Conservation (phyloP, 306 rosid genomes). For the Astragalus membranaceus region DNA sequence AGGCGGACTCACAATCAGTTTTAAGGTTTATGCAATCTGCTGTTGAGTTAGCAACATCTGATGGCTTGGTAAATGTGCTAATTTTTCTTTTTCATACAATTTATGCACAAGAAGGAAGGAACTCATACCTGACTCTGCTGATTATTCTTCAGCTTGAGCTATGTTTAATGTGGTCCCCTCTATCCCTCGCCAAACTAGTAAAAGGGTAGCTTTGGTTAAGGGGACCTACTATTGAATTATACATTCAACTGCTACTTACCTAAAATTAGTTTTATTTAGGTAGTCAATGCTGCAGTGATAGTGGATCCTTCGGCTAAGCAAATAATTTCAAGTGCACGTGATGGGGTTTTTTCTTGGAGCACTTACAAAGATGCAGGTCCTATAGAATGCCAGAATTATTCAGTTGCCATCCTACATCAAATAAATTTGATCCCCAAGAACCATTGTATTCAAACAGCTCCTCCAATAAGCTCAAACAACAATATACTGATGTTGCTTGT, state of each 20-base stretch:
- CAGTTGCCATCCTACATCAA: constrained; percentile 16
- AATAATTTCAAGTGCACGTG: constrained; percentile 63
- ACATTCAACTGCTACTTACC: neutral
- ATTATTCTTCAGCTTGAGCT: constrained; percentile 7
- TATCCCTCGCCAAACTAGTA: neutral
- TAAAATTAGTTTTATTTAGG: constrained; percentile 33
- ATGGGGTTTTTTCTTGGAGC: constrained; percentile 47
- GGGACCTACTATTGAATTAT: neutral
- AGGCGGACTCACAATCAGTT: constrained; percentile 51
- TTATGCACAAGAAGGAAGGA: constrained; percentile 3
- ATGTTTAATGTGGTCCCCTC: neutral
- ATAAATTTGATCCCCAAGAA: constrained; percentile 24
- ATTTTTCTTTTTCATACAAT: neutral
- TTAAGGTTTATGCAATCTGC: constrained; percentile 61
- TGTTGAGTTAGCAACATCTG: constrained; percentile 59
- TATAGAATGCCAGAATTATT: constrained; percentile 19
- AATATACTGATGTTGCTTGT: constrained; percentile 43
- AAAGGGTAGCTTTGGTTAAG: neutral
- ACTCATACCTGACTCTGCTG: neutral
- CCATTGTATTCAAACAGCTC: constrained; percentile 15
- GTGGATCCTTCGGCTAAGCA: constrained; percentile 76
- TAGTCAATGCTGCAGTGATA: constrained; percentile 82
- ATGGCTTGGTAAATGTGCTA: constrained; percentile 43
- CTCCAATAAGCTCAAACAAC: constrained; percentile 17
- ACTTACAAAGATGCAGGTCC: constrained; percentile 25